These are phyloP conservation scores for Tolypocladium sp. DNA, from an alignment of 2,329 filamentous ascomycete species.

Conservation along the genomic window DNA sequence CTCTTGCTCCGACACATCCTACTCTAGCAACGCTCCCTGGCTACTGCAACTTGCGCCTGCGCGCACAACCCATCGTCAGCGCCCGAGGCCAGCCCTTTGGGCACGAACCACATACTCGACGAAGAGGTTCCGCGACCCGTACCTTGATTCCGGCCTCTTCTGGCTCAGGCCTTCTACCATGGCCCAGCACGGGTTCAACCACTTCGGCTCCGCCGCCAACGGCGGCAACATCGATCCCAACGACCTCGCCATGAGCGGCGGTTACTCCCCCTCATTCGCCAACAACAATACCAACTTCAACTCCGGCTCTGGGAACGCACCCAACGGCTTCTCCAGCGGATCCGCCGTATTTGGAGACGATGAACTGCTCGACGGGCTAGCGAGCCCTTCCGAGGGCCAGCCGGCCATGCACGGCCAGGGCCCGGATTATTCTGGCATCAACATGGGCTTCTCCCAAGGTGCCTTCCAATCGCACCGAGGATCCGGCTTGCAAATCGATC, in stretches of 20 bases:
- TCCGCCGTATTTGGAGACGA: conserved; percentile 79
- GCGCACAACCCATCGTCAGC: background rate
- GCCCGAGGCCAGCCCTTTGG: background rate
- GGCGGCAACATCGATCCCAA: conserved; percentile 70
- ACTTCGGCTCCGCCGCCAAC: conserved; percentile 45
- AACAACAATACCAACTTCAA: conserved; percentile 42
- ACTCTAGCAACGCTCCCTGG: background rate
- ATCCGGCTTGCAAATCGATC: conserved; percentile 51
- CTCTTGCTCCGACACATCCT: background rate
- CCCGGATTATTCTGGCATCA: conserved; percentile 48
- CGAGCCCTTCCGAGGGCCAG: conserved; percentile 43
- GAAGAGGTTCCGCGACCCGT: background rate
- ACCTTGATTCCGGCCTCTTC: background rate
- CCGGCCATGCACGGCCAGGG: conserved; percentile 41
- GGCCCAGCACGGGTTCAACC: conserved; percentile 48
- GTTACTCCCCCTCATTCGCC: conserved; percentile 50
- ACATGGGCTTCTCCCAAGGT: conserved; percentile 47
- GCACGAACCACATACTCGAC: background rate
- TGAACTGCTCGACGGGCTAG: conserved; percentile 71
- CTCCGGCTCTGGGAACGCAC: conserved; percentile 46
- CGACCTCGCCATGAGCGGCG: conserved; percentile 62
- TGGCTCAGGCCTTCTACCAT: conserved; percentile 23
- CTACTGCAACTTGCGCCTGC: background rate
- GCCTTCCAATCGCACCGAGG: conserved; percentile 48
- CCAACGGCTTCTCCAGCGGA: conserved; percentile 66